Percentiles rank a stretch among this genome's conserved stretches.
Conservation (phyloP, 2,329 filamentous ascomycete genomes). For the Phoma sp. region DNA sequence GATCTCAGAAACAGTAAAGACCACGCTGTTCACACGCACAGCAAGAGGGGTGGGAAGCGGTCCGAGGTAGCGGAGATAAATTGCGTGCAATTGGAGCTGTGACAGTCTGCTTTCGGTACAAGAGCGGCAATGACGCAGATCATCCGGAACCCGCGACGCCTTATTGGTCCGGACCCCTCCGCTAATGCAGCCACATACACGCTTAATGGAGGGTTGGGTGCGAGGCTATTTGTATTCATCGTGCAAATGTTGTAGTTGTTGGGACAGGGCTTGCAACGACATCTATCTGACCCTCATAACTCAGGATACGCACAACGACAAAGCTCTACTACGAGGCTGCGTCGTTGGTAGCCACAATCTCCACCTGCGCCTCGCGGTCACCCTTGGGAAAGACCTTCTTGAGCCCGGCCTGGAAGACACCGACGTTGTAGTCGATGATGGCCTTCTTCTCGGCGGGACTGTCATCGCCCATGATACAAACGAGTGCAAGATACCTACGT, state of each 20-base stretch:
- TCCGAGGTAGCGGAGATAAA: slow-evolving; percentile 22
- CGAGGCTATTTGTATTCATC: slow-evolving; percentile 3
- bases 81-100: slow-evolving; percentile 14
- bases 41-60: slow-evolving; percentile 10
- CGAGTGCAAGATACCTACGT: slow-evolving; percentile 75
- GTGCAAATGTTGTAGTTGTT: background rate
- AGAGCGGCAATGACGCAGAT: slow-evolving; percentile 15
- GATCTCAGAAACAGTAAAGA: background rate
- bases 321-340: slow-evolving; percentile 11
- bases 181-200: slow-evolving; percentile 10
- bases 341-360: slow-evolving; percentile 32
- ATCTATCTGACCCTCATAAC: background rate
- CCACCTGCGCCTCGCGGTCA: slow-evolving; percentile 35
- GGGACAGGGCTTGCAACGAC: background rate
- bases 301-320: too few relatives aligned
- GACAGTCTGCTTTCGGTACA: slow-evolving; percentile 10
- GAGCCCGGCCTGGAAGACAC: slow-evolving; percentile 79
- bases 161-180: slow-evolving; percentile 4
- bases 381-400: slow-evolving; percentile 73
- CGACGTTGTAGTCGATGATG: slow-evolving; percentile 85
- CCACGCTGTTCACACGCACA: slow-evolving; percentile 8
- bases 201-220: slow-evolving; percentile 9
- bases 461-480: slow-evolving; percentile 84
- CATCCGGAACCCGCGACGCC: slow-evolving; percentile 2
- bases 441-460: slow-evolving; percentile 84